These are phyloP conservation scores for Colletotrichum cuscutae DNA, from an alignment of 2,329 filamentous ascomycete species.

Conservation along the genomic window DNA sequence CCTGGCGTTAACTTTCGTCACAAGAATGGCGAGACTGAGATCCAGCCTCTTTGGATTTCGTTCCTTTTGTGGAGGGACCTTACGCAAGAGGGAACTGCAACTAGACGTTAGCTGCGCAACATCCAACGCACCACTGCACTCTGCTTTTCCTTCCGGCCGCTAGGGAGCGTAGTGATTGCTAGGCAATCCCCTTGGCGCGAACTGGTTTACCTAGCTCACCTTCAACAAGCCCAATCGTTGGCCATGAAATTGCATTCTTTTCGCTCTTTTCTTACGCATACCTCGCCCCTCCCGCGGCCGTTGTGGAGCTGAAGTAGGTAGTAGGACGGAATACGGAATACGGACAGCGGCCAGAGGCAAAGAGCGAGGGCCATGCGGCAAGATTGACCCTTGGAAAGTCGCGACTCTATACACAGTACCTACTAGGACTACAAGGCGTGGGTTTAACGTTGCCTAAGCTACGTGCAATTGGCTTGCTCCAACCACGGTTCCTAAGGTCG, in stretches of 20 bases:
- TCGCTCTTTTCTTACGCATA: neutral
- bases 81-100: neutral
- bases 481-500: neutral
- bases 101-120: conserved; percentile 19
- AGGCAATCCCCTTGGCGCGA: neutral
- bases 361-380: conserved; percentile 17
- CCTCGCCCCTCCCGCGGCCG: conserved; percentile 3
- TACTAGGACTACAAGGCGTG: conserved; percentile 1
- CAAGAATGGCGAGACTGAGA: neutral
- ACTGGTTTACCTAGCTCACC: neutral
- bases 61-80: neutral
- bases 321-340: neutral
- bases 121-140: conserved; percentile 14
- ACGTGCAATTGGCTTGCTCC: neutral
- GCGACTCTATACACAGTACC: neutral
- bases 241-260: neutral
- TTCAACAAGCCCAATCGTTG: neutral
- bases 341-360: neutral
- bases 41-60: neutral
- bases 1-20: neutral
- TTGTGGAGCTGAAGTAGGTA: conserved; percentile 11
- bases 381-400: neutral
- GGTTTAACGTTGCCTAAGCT: neutral
- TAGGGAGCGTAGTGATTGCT: neutral
- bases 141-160: neutral